A percentile compares a stretch with the other conserved stretches of the same genome.
Evolutionary conservation across 2,329 filamentous ascomycete genomes (phyloP).

Genomic region (Monosporascus sp.): DNA sequence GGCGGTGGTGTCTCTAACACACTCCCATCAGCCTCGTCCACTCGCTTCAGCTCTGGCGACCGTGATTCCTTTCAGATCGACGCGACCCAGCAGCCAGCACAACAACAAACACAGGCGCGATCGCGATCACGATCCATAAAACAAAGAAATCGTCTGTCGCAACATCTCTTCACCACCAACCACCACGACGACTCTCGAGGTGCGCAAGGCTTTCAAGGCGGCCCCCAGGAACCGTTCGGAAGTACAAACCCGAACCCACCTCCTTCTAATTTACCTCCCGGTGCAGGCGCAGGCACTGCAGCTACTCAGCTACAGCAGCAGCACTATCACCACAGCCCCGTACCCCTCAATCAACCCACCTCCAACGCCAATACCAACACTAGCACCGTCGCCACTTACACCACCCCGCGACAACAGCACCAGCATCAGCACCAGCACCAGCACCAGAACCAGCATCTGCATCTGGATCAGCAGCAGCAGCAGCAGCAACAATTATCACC

Average conservation of each 20-base stretch:
- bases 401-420: conserved; percentile 17
- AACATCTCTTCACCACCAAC: not conserved
- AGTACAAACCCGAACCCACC: not conserved
- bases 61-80: conserved; percentile 40
- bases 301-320: conserved; percentile 11
- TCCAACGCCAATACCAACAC: conserved; percentile 27
- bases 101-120: conserved; percentile 7
- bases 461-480: conserved; percentile 21
- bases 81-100: conserved; percentile 8
- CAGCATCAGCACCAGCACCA: conserved; percentile 16
- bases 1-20: conserved; percentile 17
- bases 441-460: no score
- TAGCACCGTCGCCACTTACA: conserved; percentile 20
- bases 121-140: not conserved
- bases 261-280: not conserved
- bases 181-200: not conserved
- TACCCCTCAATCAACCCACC: conserved; percentile 20
- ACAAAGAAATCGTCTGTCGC: not conserved
- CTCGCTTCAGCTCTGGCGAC: conserved; percentile 35
- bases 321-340: conserved; percentile 6
- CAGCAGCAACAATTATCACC: conserved; percentile 19
- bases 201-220: not conserved
- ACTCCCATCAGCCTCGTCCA: conserved; percentile 43
- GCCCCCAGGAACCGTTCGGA: not conserved
- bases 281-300: not conserved